Evolutionary conservation across 257 asterid species (phyloP).

Genomic region (Osmanthus fragrans): DNA sequence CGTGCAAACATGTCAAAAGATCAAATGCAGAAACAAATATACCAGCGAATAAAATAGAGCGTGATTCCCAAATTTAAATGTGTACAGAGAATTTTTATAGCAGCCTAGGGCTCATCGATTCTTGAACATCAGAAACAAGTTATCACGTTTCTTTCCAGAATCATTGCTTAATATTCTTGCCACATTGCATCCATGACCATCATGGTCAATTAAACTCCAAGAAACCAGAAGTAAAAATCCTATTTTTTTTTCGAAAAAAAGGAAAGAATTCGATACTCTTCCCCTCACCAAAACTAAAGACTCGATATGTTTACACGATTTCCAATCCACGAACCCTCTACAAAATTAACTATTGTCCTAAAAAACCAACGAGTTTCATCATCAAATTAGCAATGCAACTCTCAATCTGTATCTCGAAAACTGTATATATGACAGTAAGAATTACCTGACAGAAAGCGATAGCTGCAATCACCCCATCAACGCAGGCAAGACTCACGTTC

Average conservation of each 20-base stretch:
- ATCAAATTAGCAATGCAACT: not conserved
- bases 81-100: not conserved
- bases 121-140: conserved; percentile 1
- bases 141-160: not conserved
- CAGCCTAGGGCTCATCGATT: not conserved
- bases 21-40: not conserved
- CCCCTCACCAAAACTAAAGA: not conserved
- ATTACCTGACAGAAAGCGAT: conserved; percentile 41
- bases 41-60: not conserved
- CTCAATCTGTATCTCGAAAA: not conserved
- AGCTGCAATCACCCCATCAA: conserved; percentile 37
- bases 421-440: not conserved
- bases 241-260: not conserved
- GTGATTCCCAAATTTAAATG: not conserved
- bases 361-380: not conserved
- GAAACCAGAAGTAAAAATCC: not conserved
- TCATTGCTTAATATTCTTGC: not conserved
- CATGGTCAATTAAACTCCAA: not conserved
- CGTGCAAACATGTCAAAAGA: not conserved
- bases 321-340: not conserved
- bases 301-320: not conserved
- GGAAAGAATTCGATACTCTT: not conserved
- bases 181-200: not conserved
- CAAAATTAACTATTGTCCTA: not conserved
- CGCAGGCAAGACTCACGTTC: conserved; percentile 36